Conservation (phyloP, 2,329 filamentous ascomycete species). For the Calonectria henricotiae region DNA sequence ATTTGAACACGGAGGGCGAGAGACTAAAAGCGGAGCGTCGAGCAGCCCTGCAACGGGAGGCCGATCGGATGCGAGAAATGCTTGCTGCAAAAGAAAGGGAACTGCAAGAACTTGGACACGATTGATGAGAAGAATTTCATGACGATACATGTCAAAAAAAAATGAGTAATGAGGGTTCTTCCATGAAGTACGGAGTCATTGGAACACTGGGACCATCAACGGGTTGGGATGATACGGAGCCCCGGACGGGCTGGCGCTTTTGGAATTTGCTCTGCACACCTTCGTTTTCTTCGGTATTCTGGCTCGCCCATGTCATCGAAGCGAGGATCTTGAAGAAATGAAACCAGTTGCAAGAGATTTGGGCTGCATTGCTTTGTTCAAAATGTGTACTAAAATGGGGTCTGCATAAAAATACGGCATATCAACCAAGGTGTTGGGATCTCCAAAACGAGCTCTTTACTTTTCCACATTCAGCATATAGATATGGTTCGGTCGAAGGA, state of each 20-base stretch:
- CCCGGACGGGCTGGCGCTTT: slow-evolving; percentile 46
- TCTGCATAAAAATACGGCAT: slow-evolving; percentile 39
- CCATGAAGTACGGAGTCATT: slow-evolving; percentile 48
- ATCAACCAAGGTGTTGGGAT: slow-evolving; percentile 31
- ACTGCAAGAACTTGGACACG: slow-evolving; percentile 62
- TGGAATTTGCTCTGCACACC: slow-evolving; percentile 49
- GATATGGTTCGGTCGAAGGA: slow-evolving; percentile 41
- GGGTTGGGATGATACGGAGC: slow-evolving; percentile 34
- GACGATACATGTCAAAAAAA: slow-evolving; percentile 37
- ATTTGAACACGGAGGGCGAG: slow-evolving; percentile 64
- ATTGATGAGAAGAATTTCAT: slow-evolving; percentile 47
- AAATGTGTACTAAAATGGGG: slow-evolving; percentile 38
- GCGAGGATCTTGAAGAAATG: slow-evolving; percentile 37
- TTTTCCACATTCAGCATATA: slow-evolving; percentile 42
- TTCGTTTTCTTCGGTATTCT: slow-evolving; percentile 23
- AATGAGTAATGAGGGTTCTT: slow-evolving; percentile 50
- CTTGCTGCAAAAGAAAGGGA: slow-evolving; percentile 83
- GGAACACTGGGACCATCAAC: slow-evolving; percentile 40
- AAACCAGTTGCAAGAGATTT: slow-evolving; percentile 37
- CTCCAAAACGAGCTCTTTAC: slow-evolving; percentile 34
- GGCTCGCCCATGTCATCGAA: slow-evolving; percentile 37
- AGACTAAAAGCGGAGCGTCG: slow-evolving; percentile 74
- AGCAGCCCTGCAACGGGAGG: slow-evolving; percentile 79
- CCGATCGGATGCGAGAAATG: slow-evolving; percentile 82
- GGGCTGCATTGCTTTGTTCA: slow-evolving; percentile 40